Base-by-base conservation (phyloP, 495 filamentous ascomycete species). In the Aspergillus affinis region DNA sequence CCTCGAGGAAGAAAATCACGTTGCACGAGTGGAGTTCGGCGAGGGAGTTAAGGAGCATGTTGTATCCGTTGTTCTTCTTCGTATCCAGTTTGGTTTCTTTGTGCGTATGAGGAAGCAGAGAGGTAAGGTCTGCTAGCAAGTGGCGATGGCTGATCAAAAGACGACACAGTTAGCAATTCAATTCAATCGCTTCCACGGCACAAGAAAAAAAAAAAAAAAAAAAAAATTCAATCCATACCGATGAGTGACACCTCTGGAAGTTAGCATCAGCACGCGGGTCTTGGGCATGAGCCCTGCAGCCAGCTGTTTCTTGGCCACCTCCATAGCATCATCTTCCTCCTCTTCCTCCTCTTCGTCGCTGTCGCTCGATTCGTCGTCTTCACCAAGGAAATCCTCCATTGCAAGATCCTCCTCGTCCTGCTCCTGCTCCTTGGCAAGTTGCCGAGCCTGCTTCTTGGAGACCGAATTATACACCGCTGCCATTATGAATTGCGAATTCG, bases 1-100 rank as follows among this genome's bases (percentile, higher is more conserved):
- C 94, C 78, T 98, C 94, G 72, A 97, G 94, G 77, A 96, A 99
- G 61, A 96, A 82, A 54, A 98, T 87, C 74, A 97, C 94, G 77
- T 99, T 99, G 85, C 93, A 97, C 65, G 97, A 98, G 81, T 97
- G 96, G 19, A 99, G 85, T 65, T 99, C 93, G 45, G 94, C 94
- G 17, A 98, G 86, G 72, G 96, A 93, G 78, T 98, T 98, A 8
- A 99, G 84, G 67, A 96, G 86, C 73, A 90, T 87, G 59, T 96
- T 88, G 61, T 81, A 81, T n/a, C 77, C 77, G 44, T 78, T 75
- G 67, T 95, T 92, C 55, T 92, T 93, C 74, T 98, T 97, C 45
- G 93, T 94, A 67, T 98, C 93, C 54, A 97, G 86, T 74, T 99
- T 99, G 59, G 88, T 92, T 72, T 99, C 94, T 77, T 96, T 96